Evolutionary conservation across 2,329 filamentous ascomycete genomes (phyloP), one percentile per base, ranked within the genome.

Genomic region (Neofusicoccum umdonicola): DNA sequence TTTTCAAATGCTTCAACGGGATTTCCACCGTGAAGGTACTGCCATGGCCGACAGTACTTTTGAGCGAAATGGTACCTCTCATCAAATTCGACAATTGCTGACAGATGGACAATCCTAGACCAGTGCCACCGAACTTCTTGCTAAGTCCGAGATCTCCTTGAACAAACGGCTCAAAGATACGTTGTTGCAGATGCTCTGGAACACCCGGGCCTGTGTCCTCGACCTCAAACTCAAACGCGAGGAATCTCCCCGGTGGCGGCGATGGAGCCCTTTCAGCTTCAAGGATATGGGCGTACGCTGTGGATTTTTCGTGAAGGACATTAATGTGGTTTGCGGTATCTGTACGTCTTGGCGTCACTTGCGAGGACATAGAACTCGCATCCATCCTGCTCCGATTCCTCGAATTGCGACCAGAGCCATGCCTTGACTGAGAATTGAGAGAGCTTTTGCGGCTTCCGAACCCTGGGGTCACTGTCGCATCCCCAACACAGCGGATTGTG

Each of bases 111-210:
- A 97, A 77, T 1, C 93, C 93, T 1, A 97, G 81, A 3, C 93
- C 93, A 0, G 93, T 97, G 15, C 93, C 93, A 17, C 92, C 92
- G 73, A 89, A 96, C 72, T 95, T 95, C 76, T 92, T 96, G 80
- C 90, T 96, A 15, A 97, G 79, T 0, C 92, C 91, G 1, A 95
- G 80, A 73, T 97, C 93, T n/a, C 91, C 93, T 76, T 97, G 93
- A 0, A 97, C 91, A 72, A 97, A 97, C 0, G 93, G 93, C 75
- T 97, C 93, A 73, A 97, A 97, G 9, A 97, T 92, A 69, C 89
- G 89, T 64, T 91, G 83, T 70, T 93, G 92, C 76, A 96, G 86
- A 68, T 89, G 81, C 6, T 88, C 85, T 0, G 92, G 87, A 64
- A 97, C 96, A 34, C 93, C 93, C 0, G 92, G 93, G 0, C 93